Evolutionary conservation across 495 filamentous ascomycete genomes (phyloP).

Genomic region (Hyaloscypha variabilis): DNA sequence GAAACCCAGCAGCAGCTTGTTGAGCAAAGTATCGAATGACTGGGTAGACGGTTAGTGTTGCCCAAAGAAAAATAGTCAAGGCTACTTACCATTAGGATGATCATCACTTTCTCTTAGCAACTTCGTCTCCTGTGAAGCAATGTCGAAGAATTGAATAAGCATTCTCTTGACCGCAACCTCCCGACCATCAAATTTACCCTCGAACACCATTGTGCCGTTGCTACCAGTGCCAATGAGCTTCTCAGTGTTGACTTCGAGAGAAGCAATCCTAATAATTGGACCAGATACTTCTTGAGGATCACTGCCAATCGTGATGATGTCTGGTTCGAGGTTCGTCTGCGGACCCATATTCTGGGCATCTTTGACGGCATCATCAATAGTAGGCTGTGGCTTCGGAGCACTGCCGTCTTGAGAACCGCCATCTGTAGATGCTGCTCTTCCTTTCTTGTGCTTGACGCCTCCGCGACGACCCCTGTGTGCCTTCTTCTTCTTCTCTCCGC

Average conservation of each 20-base stretch:
- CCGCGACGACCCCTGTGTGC: slow-evolving; percentile 77
- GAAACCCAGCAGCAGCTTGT: slow-evolving; percentile 83
- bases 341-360: slow-evolving; percentile 47
- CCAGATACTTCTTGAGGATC: slow-evolving; percentile 55
- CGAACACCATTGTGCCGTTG: slow-evolving; percentile 84
- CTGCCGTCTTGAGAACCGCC: slow-evolving; percentile 41
- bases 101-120: slow-evolving; percentile 91
- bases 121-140: slow-evolving; percentile 91
- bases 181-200: slow-evolving; percentile 84
- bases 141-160: slow-evolving; percentile 91
- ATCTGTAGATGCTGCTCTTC: slow-evolving; percentile 37
- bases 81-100: slow-evolving; percentile 71
- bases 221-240: slow-evolving; percentile 77
- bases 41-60: slow-evolving; percentile 34
- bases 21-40: slow-evolving; percentile 96
- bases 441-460: slow-evolving; percentile 72
- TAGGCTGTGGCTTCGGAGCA: slow-evolving; percentile 32
- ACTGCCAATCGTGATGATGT: slow-evolving; percentile 52
- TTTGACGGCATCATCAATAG: slow-evolving; percentile 46
- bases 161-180: slow-evolving; percentile 97
- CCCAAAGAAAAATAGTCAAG: background rate
- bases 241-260: slow-evolving; percentile 72
- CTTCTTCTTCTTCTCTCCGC: slow-evolving; percentile 57
- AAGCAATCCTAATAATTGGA: slow-evolving; percentile 68
- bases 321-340: slow-evolving; percentile 56